Evolutionary conservation across 2,329 filamentous ascomycete species (phyloP).

Genomic region (Didymella segeticola): DNA sequence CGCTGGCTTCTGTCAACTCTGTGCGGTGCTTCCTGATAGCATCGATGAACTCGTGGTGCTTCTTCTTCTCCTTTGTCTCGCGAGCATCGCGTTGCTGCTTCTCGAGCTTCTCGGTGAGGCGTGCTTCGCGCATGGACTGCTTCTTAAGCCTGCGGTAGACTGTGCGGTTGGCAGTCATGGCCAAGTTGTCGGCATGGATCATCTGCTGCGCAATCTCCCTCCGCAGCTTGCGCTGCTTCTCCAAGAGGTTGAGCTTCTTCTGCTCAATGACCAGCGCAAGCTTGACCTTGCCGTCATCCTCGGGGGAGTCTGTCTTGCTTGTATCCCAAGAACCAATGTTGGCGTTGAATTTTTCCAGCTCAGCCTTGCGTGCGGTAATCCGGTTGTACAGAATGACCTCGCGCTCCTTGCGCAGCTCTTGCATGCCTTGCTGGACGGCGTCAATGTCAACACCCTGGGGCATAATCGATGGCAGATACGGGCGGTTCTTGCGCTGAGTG

Average conservation of each 20-base stretch:
- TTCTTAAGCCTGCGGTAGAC: slow-evolving; percentile 96
- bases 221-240: slow-evolving; percentile 85
- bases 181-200: slow-evolving; percentile 93
- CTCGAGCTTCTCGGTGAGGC: slow-evolving; percentile 98
- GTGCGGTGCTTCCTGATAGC: slow-evolving; percentile 82
- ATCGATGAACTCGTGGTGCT: slow-evolving; percentile 89
- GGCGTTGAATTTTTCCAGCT: slow-evolving; percentile 82
- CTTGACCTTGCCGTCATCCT: slow-evolving; percentile 80
- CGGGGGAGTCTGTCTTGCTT: slow-evolving; percentile 68
- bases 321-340: slow-evolving; percentile 90
- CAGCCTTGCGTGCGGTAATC: slow-evolving; percentile 81
- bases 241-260: slow-evolving; percentile 86
- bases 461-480: slow-evolving; percentile 85
- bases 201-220: slow-evolving; percentile 90
- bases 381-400: slow-evolving; percentile 90
- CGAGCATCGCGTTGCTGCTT: slow-evolving; percentile 97
- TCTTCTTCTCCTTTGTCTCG: slow-evolving; percentile 97
- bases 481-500: slow-evolving; percentile 74
- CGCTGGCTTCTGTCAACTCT: slow-evolving; percentile 74
- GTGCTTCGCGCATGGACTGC: slow-evolving; percentile 90
- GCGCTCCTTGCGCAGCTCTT: slow-evolving; percentile 77
- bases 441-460: slow-evolving; percentile 88
- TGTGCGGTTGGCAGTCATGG: slow-evolving; percentile 94
- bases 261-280: slow-evolving; percentile 92
- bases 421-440: slow-evolving; percentile 49